Percentiles rank a stretch among this genome's conserved stretches.
Evolutionary conservation across 139 green algal species (phyloP).

Genomic region (Chlamydomonas schloesseri): DNA sequence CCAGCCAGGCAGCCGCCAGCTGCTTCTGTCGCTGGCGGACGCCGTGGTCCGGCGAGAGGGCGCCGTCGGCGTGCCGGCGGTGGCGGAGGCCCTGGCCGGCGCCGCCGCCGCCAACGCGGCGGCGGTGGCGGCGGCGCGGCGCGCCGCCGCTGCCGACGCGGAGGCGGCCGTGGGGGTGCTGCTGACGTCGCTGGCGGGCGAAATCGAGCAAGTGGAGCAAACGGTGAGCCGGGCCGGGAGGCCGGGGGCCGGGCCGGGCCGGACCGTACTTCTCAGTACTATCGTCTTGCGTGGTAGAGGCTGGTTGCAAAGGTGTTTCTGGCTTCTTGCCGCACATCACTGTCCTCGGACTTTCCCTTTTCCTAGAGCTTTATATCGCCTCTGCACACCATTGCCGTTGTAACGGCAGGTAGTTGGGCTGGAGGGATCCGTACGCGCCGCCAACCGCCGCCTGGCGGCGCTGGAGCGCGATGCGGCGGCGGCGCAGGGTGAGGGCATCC

Average conservation of each 20-base stretch:
- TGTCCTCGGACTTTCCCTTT: too few species aligned
- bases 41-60: slow-evolving; percentile 4
- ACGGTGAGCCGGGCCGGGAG: background rate
- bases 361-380: too few species aligned
- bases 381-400: background rate
- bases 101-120: background rate
- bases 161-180: background rate
- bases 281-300: background rate
- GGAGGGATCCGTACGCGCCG: background rate
- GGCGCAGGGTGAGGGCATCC: background rate
- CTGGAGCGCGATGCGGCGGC: slow-evolving; percentile 11
- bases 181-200: background rate
- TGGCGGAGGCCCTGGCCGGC: background rate
- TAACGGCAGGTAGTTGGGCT: background rate
- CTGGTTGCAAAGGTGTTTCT: background rate
- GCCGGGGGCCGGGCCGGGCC: too few species aligned
- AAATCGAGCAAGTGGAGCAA: background rate
- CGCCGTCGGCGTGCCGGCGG: background rate
- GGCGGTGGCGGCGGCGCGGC: background rate
- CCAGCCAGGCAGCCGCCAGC: background rate
- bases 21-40: slow-evolving; percentile 15
- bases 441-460: slow-evolving; percentile 11
- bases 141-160: background rate
- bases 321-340: background rate
- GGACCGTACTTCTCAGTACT: too few species aligned